These are phyloP conservation scores for Geotrichum phurueaensis DNA, from an alignment of 1,139 yeast species.

Conservation along the genomic window DNA sequence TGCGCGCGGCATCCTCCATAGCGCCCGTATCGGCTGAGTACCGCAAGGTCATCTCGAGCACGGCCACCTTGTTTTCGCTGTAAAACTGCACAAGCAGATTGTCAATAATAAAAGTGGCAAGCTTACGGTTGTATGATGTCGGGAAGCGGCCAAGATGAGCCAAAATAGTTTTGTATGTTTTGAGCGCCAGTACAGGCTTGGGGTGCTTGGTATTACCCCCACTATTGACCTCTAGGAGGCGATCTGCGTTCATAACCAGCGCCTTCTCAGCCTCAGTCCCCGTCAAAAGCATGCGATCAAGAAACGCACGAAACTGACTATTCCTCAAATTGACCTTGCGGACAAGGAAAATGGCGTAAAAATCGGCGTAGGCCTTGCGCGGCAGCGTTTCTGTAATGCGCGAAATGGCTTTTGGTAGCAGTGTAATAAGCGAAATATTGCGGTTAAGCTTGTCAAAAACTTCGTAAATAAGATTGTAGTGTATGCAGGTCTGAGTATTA, in stretches of 20 bases:
- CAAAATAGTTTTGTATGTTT: constrained; percentile 3
- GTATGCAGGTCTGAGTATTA: constrained; percentile 8
- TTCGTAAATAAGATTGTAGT: constrained; percentile 21
- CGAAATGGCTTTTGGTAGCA: constrained; percentile 20
- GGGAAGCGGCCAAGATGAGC: constrained; percentile 7
- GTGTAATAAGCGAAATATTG: constrained; percentile 13
- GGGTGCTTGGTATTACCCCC: constrained; percentile 3
- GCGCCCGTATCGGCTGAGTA: constrained; percentile 26
- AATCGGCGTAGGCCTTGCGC: constrained; percentile 18
- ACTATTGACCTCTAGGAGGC: constrained; percentile 13
- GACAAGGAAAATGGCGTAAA: constrained; percentile 23
- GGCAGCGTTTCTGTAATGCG: constrained; percentile 22
- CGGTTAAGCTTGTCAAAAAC: constrained; percentile 18
- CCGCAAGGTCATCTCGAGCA: constrained; percentile 20
- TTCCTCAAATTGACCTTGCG: constrained; percentile 19
- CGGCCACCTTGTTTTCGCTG: constrained; percentile 15
- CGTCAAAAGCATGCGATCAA: constrained; percentile 17
- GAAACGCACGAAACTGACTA: constrained; percentile 10
- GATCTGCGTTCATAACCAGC: constrained; percentile 22
- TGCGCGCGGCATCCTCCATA: constrained; percentile 22
- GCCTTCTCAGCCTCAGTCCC: constrained; percentile 23
- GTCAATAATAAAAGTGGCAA: constrained; percentile 17
- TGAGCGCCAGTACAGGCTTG: constrained; percentile 4
- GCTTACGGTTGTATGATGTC: not conserved
- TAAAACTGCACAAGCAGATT: constrained; percentile 20